Percentiles rank a stretch among this genome's conserved stretches.
phyloP scores from a whole-genome alignment of 2,329 filamentous ascomycete species.

The Colletotrichum musicola region DNA sequence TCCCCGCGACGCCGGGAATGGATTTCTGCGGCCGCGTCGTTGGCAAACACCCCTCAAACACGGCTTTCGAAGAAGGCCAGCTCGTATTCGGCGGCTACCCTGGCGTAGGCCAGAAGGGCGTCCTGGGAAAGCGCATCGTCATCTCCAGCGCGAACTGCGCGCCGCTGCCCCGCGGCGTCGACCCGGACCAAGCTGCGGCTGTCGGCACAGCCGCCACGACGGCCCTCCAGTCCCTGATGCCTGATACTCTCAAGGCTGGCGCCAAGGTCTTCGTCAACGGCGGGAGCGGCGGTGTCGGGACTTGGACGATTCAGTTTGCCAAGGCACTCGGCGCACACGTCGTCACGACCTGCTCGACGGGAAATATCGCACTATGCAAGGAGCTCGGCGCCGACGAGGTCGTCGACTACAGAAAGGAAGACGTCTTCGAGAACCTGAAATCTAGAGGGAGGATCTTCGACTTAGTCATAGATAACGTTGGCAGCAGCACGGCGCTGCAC shows the following conservation, averaged over 20 bases:
- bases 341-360: slow-evolving; percentile 50
- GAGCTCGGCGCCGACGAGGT: slow-evolving; percentile 52
- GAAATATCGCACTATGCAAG: slow-evolving; percentile 49
- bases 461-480: slow-evolving; percentile 46
- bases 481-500: slow-evolving; percentile 41
- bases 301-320: slow-evolving; percentile 53
- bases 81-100: slow-evolving; percentile 41
- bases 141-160: slow-evolving; percentile 18
- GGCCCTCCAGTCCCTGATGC: slow-evolving; percentile 42
- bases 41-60: slow-evolving; percentile 27
- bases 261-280: slow-evolving; percentile 50
- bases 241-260: slow-evolving; percentile 9
- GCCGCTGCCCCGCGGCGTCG: slow-evolving; percentile 33
- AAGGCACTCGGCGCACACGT: slow-evolving; percentile 50
- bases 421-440: slow-evolving; percentile 40
- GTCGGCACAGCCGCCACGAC: slow-evolving; percentile 43
- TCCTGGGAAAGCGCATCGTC: slow-evolving; percentile 41
- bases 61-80: slow-evolving; percentile 35
- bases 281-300: slow-evolving; percentile 52
- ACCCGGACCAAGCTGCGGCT: slow-evolving; percentile 42
- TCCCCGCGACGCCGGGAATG: slow-evolving; percentile 59
- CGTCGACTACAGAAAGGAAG: slow-evolving; percentile 49
- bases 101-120: slow-evolving; percentile 35
- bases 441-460: slow-evolving; percentile 41
- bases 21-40: slow-evolving; percentile 66